Percentiles rank a stretch among this genome's conserved stretches.
Conservation (phyloP, 2,329 filamentous ascomycete species). For the Colletotrichum orbiculare region DNA sequence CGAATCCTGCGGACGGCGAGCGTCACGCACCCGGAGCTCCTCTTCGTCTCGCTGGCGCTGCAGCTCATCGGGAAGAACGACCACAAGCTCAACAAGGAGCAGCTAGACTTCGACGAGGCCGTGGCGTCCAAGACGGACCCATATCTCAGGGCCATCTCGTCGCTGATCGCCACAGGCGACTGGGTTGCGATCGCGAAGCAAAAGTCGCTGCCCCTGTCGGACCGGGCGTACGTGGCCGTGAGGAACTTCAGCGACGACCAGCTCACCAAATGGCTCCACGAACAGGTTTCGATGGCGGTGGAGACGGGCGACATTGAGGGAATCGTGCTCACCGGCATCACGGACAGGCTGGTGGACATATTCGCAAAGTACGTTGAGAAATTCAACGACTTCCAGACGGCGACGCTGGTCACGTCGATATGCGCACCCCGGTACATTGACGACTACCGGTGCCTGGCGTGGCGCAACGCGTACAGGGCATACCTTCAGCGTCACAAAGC, state of each 20-base stretch:
- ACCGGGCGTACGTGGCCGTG: slow-evolving; percentile 80
- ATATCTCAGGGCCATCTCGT: slow-evolving; percentile 83
- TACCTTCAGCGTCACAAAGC: slow-evolving; percentile 78
- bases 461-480: slow-evolving; percentile 78
- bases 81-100: slow-evolving; percentile 55
- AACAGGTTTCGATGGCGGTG: slow-evolving; percentile 71
- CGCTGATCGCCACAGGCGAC: slow-evolving; percentile 79
- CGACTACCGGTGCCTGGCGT: slow-evolving; percentile 79
- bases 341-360: slow-evolving; percentile 77
- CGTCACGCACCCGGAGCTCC: slow-evolving; percentile 69
- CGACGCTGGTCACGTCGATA: slow-evolving; percentile 78
- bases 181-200: slow-evolving; percentile 82
- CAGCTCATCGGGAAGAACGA: slow-evolving; percentile 68
- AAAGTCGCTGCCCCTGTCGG: slow-evolving; percentile 76
- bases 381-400: slow-evolving; percentile 82
- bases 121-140: slow-evolving; percentile 76
- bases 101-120: slow-evolving; percentile 68
- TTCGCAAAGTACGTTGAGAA: slow-evolving; percentile 80
- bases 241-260: slow-evolving; percentile 71
- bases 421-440: slow-evolving; percentile 81
- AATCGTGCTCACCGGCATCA: slow-evolving; percentile 81
- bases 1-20: slow-evolving; percentile 77
- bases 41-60: slow-evolving; percentile 76
- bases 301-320: slow-evolving; percentile 79
- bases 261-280: slow-evolving; percentile 74